Conservation (phyloP, 441 rosid genomes). For the Aleurites moluccanus region DNA sequence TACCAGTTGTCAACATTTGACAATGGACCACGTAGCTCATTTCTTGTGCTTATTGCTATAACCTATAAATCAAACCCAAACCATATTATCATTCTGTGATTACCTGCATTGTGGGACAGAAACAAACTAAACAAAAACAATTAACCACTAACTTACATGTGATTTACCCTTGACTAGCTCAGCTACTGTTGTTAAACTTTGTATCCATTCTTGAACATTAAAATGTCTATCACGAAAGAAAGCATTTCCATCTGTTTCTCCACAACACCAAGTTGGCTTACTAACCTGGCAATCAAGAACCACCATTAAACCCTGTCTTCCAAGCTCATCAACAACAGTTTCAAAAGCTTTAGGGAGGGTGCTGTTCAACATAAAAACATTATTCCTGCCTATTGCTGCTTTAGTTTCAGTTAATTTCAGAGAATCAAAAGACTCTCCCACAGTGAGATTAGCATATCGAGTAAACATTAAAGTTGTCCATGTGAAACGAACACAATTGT, state of each 20-base stretch:
- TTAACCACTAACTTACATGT: slow-evolving; percentile 17
- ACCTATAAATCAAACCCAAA: slow-evolving; percentile 32
- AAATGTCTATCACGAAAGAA: slow-evolving; percentile 69
- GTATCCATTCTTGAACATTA: slow-evolving; percentile 57
- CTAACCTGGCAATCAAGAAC: slow-evolving; percentile 75
- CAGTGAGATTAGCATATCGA: slow-evolving; percentile 22
- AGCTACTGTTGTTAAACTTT: slow-evolving; percentile 55
- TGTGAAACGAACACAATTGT: slow-evolving; percentile 71
- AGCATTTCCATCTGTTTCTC: slow-evolving; percentile 62
- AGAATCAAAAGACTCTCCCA: slow-evolving; percentile 29
- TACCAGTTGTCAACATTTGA: slow-evolving; percentile 27
- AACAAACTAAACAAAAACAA: not conserved
- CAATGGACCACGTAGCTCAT: slow-evolving; percentile 36
- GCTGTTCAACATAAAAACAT: slow-evolving; percentile 26
- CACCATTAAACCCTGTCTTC: slow-evolving; percentile 49
- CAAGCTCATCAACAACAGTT: slow-evolving; percentile 54
- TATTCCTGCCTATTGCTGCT: slow-evolving; percentile 27
- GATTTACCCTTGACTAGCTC: slow-evolving; percentile 37
- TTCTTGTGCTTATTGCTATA: slow-evolving; percentile 64
- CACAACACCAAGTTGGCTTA: slow-evolving; percentile 65
- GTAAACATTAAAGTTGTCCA: slow-evolving; percentile 71
- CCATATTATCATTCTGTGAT: not conserved
- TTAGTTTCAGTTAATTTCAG: slow-evolving; percentile 18
- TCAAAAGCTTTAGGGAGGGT: slow-evolving; percentile 36
- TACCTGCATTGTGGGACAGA: too few relatives aligned